Conservation (phyloP, 164 flowering plant species). For the Berberis thunbergii region DNA sequence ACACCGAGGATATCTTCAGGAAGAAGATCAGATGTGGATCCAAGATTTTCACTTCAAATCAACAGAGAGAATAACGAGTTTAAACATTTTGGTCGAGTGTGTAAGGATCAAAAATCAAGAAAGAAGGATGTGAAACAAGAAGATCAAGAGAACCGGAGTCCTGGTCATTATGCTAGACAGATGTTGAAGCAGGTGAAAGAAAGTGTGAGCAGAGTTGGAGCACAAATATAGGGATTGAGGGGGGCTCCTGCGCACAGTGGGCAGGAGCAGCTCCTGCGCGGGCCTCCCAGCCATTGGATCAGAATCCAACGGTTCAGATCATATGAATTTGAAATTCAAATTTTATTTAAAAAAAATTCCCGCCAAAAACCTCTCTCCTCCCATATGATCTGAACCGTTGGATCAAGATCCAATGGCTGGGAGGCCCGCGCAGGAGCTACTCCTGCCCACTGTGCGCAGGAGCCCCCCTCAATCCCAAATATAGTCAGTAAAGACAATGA, state of each 20-base stretch:
- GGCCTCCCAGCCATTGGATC: too few relatives aligned
- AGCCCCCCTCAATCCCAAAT: too few relatives aligned
- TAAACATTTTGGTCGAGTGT: slow-evolving; percentile 9
- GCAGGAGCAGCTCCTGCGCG: too few relatives aligned
- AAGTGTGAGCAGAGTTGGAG: slow-evolving; percentile 46
- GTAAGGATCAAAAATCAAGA: slow-evolving; percentile 2
- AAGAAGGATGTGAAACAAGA: slow-evolving; percentile 18
- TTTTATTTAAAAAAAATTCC: too few relatives aligned
- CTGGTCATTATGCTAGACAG: slow-evolving; percentile 51
- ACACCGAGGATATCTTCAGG: slow-evolving; percentile 62
- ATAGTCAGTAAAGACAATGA: slow-evolving; percentile 49
- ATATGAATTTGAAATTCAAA: too few relatives aligned
- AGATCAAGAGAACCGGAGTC: slow-evolving; percentile 33
- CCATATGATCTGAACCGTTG: too few relatives aligned
- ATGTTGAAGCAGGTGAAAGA: slow-evolving; percentile 73
- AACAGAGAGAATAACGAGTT: slow-evolving; percentile 49
- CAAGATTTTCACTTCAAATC: slow-evolving; percentile 59
- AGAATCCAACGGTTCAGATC: too few relatives aligned
- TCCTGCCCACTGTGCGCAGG: too few relatives aligned
- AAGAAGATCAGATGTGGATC: slow-evolving; percentile 61
- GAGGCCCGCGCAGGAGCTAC: too few relatives aligned
- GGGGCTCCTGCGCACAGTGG: too few relatives aligned
- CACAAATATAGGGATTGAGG: slow-evolving; percentile 45
- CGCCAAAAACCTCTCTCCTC: too few relatives aligned
- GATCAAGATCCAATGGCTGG: too few relatives aligned